Percentiles rank a stretch among this genome's conserved stretches.
Evolutionary conservation across 345 rosid species (phyloP).

Genomic region (Erucastrum elatum): DNA sequence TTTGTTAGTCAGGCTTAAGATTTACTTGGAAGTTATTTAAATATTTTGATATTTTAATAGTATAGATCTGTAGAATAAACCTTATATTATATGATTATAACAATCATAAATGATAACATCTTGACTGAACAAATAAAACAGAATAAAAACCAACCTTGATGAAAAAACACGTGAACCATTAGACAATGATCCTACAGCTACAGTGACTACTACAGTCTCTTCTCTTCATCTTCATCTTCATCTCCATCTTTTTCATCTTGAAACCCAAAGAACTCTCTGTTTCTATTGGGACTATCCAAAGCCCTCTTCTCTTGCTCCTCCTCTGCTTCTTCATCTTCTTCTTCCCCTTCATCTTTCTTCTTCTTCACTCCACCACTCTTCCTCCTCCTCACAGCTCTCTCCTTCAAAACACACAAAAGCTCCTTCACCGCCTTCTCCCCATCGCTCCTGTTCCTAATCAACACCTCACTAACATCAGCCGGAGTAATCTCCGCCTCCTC

Average conservation of each 20-base stretch:
- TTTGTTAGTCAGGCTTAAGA: no score
- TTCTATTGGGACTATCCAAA: constrained; percentile 56
- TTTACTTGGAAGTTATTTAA: no score
- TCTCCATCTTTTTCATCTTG: constrained; percentile 39
- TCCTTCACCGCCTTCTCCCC: constrained; percentile 59
- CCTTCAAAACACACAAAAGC: constrained; percentile 53
- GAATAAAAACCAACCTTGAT: constrained; percentile 12
- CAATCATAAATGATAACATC: neutral
- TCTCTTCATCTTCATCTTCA: constrained; percentile 19
- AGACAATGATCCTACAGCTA: constrained; percentile 15
- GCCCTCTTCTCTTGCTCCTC: constrained; percentile 86
- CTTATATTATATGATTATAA: constrained; percentile 1
- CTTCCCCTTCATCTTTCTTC: constrained; percentile 32
- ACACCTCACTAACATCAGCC: constrained; percentile 82
- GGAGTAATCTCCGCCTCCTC: constrained; percentile 82
- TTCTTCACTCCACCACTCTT: constrained; percentile 26
- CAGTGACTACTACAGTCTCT: neutral
- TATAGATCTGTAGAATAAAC: neutral
- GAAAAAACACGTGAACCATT: constrained; percentile 16
- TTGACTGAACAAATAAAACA: neutral
- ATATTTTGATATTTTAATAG: no score
- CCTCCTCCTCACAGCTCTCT: constrained; percentile 46
- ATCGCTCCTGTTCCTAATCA: constrained; percentile 65
- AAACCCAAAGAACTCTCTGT: constrained; percentile 21
- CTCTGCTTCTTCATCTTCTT: constrained; percentile 36